Base-by-base conservation (phyloP, 1,284 basidiomycete species). In the Austroboletus niveus region DNA sequence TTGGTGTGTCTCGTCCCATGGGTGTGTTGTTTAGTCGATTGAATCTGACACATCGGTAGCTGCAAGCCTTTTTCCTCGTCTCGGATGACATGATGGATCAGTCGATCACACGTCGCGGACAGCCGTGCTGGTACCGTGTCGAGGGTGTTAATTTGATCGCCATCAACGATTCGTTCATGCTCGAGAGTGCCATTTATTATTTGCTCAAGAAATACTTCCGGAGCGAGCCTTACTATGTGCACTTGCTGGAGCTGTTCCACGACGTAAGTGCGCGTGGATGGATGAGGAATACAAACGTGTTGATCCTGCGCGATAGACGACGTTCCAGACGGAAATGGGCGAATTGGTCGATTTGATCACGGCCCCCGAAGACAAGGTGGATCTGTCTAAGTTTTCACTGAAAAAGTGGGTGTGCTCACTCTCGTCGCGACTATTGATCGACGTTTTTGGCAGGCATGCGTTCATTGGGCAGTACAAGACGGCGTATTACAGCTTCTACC, bases 21-120 rank as follows among this genome's bases (percentile, higher is more conserved):
- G 4, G 12, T 36, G 7, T n/a, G 12, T 31, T 9, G 30, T 3
- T 31, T 31, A 11, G 30, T 31, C 8, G 9, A 10, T 30, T 39
- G 15, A 14, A 14, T 8, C 34, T 35, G 14, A 2, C n/a, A 2
- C 7, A 5, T 8, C 4, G 2, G 3, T n/a, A 96, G 92, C 82
- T 98, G 14, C 97, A 99, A 87, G 94, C 94, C 0, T 98, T 91
- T 75, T 98, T 98, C 84, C 84, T 99, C 51, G 95, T 99, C 51
- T 85, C 94, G 22, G 96, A 99, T 73, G 96, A 99, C 71, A 95
- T 99, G 71, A 99, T 98, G 95, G 97, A 99, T 70, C 72, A 81
- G 24, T 92, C 88, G 46, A 85, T 97, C 63, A 99, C 95, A 7
- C 89, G 97, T 39, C 87, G 96, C n/a, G 89, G 92, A n/a, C 95